A percentile compares a stretch with the other conserved stretches of the same genome.
These are phyloP conservation scores for Platanus orientalis DNA, from an alignment of 164 flowering plant species.

Conservation along the genomic window DNA sequence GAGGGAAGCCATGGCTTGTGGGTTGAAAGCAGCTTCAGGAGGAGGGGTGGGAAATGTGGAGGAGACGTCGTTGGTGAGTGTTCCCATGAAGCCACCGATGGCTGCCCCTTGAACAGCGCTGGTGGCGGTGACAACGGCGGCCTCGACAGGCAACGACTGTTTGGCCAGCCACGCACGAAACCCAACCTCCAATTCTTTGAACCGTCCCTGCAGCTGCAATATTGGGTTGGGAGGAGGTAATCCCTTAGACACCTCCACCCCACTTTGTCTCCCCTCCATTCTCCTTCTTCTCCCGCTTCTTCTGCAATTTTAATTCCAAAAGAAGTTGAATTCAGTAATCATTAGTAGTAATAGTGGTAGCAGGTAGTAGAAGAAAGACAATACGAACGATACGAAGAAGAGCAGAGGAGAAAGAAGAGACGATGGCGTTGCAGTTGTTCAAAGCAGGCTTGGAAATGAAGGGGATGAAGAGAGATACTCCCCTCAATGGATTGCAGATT, in stretches of 20 bases:
- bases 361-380: too few species aligned
- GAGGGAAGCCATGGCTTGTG: constrained; percentile 79
- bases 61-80: constrained; percentile 50
- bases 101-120: constrained; percentile 82
- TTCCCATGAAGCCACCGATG: constrained; percentile 86
- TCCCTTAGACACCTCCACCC: constrained; percentile 20
- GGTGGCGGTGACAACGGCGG: constrained; percentile 71
- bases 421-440: too few species aligned
- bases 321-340: too few species aligned
- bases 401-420: too few species aligned
- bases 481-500: too few species aligned
- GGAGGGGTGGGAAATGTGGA: constrained; percentile 52
- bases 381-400: too few species aligned
- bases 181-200: constrained; percentile 56
- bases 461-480: too few species aligned
- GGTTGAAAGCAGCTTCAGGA: constrained; percentile 44
- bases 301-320: neutral
- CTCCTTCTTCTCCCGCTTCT: constrained; percentile 2
- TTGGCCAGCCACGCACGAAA: constrained; percentile 65
- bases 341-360: too few species aligned
- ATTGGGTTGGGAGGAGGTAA: constrained; percentile 44
- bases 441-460: too few species aligned
- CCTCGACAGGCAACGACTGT: constrained; percentile 83
- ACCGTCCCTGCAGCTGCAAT: constrained; percentile 43
- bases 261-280: constrained; percentile 30